Percentiles rank a stretch among this genome's conserved stretches.
Evolutionary conservation across 352 stramenopile genomes (phyloP).

Genomic region (Peronospora destructor): DNA sequence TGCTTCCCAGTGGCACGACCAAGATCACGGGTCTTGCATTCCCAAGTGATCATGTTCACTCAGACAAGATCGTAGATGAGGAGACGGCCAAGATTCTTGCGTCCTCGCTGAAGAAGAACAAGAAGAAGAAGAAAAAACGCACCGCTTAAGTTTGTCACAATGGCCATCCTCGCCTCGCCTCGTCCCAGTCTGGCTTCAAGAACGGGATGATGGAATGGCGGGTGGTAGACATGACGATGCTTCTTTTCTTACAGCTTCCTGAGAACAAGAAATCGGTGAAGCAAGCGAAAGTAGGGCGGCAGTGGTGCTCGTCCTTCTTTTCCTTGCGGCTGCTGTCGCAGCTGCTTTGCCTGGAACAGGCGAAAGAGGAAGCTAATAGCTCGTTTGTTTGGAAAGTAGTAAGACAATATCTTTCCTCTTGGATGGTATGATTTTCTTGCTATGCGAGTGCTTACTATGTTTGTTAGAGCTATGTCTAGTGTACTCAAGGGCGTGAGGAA

Average conservation of each 20-base stretch:
- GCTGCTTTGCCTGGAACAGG: conserved; percentile 27
- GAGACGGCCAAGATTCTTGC: conserved; percentile 87
- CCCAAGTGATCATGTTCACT: conserved; percentile 85
- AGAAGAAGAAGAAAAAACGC: conserved; percentile 90
- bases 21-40: conserved; percentile 94
- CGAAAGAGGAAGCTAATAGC: conserved; percentile 25
- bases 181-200: too few relatives aligned
- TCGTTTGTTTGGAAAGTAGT: conserved; percentile 40
- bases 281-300: conserved; percentile 22
- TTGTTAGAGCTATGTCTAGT: not conserved
- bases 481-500: not conserved
- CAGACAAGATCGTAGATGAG: conserved; percentile 90
- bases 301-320: conserved; percentile 26
- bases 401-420: conserved; percentile 41
- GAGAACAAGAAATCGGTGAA: conserved; percentile 19
- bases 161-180: not conserved
- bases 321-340: conserved; percentile 23
- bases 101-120: conserved; percentile 91
- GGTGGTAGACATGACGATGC: conserved; percentile 14
- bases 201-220: not conserved
- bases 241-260: conserved; percentile 18
- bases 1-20: conserved; percentile 92
- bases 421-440: not conserved
- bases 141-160: conserved; percentile 28
- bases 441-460: not conserved